A percentile compares a stretch with the other conserved stretches of the same genome.
Conservation (phyloP, 164 flowering plant species). For the Buxus sempervirens region DNA sequence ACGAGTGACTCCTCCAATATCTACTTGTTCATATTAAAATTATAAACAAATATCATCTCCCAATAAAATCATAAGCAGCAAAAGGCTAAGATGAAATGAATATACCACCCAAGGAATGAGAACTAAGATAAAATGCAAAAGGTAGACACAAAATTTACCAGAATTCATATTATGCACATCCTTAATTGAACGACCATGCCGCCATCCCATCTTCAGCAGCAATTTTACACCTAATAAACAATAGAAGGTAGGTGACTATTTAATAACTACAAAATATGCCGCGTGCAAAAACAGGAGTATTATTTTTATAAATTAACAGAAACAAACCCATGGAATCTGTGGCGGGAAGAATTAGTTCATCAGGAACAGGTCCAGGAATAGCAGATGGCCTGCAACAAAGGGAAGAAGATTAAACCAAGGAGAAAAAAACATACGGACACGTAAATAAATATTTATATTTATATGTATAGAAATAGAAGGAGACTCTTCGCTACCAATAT, state of each 20-base stretch:
- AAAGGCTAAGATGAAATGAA: not conserved
- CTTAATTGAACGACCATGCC: conserved; percentile 77
- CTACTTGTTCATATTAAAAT: too few species aligned
- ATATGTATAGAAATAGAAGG: too few species aligned
- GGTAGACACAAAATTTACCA: not conserved
- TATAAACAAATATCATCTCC: too few species aligned
- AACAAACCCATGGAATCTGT: conserved; percentile 78
- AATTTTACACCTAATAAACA: conserved; percentile 65
- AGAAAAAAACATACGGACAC: too few species aligned
- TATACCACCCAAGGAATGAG: not conserved
- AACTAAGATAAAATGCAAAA: not conserved
- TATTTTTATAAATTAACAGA: not conserved
- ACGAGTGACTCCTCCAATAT: too few species aligned
- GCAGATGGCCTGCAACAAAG: conserved; percentile 62
- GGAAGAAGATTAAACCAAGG: conserved; percentile 2
- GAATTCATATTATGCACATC: conserved; percentile 43
- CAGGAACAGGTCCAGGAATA: conserved; percentile 95
- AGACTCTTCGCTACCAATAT: too few species aligned
- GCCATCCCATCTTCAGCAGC: conserved; percentile 95
- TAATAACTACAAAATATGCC: not conserved
- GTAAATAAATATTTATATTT: too few species aligned
- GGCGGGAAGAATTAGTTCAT: conserved; percentile 75
- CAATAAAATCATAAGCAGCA: too few species aligned
- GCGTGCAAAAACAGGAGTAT: not conserved
- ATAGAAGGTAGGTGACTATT: not conserved